phyloP scores from a whole-genome alignment of 306 rosid genomes.

The Adenanthera pavonina region DNA sequence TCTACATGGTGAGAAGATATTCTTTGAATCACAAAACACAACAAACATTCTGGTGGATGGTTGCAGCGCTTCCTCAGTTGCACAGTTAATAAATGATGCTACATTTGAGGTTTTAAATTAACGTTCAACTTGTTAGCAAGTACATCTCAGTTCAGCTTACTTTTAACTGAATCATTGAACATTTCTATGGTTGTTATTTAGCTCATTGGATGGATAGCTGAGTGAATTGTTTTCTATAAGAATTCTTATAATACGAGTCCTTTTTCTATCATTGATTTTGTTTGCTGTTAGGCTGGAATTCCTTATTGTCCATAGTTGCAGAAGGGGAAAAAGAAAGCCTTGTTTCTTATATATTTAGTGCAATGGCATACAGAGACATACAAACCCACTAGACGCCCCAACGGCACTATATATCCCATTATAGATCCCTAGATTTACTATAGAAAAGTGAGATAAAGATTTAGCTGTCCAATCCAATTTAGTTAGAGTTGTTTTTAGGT shows the following conservation, averaged over 20 bases:
- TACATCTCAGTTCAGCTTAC: neutral
- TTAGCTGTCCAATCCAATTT: neutral
- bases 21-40: neutral
- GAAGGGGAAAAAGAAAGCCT: neutral
- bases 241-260: too few species aligned
- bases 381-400: neutral
- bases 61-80: neutral
- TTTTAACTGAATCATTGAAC: neutral
- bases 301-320: neutral
- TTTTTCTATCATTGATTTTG: neutral
- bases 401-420: neutral
- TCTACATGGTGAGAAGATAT: neutral
- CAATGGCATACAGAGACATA: neutral
- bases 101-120: neutral
- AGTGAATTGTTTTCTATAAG: neutral
- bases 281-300: neutral
- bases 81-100: neutral
- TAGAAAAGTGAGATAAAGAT: neutral
- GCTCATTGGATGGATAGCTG: neutral
- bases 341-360: neutral
- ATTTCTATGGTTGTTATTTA: neutral
- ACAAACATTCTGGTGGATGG: neutral
- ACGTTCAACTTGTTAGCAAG: neutral
- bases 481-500: neutral
- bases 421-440: neutral